Conservation (phyloP, 768 basidiomycete genomes). For the Lactarius quietus region DNA sequence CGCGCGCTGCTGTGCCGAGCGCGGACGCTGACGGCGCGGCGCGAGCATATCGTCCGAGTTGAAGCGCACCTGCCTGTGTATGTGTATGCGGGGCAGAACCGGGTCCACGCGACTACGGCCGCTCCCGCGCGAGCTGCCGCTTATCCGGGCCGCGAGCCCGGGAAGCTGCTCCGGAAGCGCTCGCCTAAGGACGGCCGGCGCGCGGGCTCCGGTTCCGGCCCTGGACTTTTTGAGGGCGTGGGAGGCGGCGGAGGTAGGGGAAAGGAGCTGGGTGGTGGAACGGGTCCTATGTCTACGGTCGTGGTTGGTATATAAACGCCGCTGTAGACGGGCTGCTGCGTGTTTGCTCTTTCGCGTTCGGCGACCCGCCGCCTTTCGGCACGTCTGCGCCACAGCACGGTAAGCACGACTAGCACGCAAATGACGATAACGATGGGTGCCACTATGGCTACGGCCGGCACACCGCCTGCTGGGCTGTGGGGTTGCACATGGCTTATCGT, state of each 20-base stretch:
- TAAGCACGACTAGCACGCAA: neutral
- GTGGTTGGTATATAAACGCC: too few species aligned
- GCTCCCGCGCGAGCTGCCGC: neutral
- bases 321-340: neutral
- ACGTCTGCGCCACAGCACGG: neutral
- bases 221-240: neutral
- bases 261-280: neutral
- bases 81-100: neutral
- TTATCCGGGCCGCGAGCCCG: neutral
- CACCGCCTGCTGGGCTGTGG: neutral
- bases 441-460: constrained; percentile 1
- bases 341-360: too few species aligned
- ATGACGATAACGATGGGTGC: neutral
- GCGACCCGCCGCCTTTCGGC: neutral
- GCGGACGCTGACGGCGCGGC: neutral
- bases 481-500: neutral
- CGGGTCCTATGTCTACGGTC: too few species aligned
- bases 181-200: neutral
- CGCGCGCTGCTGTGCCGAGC: neutral
- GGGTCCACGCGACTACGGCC: constrained; percentile 15
- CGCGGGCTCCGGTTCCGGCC: neutral
- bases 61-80: neutral
- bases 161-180: constrained; percentile 1
- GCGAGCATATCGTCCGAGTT: constrained; percentile 19
- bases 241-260: neutral